Base-by-base conservation (phyloP, 192 early-diverging fungal species). In the Podila epicladia region DNA sequence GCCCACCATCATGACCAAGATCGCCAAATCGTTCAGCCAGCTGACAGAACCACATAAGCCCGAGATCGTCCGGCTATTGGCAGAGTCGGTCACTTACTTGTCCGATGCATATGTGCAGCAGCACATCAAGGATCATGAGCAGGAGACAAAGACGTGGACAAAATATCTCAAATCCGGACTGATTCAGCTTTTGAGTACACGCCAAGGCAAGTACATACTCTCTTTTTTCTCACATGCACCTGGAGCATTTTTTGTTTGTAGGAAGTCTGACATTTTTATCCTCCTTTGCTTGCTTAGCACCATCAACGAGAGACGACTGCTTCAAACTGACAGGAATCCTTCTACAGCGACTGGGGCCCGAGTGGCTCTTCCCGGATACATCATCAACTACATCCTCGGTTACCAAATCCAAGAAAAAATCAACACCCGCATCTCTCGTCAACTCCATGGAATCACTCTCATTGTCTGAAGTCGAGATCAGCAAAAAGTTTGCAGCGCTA, bases 161-260 rank as follows among this genome's bases (percentile, higher is more conserved):
- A 80, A 41, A 29, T 67, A 65, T n/a, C 26, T 80, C 8, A 80
- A 80, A 28, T 80, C 77, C 2, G 77, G 77, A 24, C 32, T 80
- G 17, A 68, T 80, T 24, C 77, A 80, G 49, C 53, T 80, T 9
- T 50, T 80, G 62, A 80, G 77, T 35, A 80, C 77, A 3, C 69
- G 76, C 8, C 76, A 79, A 79, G 70, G 76, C 72, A 69, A 33
- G 12, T 9, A 15, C 9, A 11, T 33, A 22, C n/a, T 41, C 9
- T 58, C 22, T 4, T n/a, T 53, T 22, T 53, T 29, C 3, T 29
- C 37, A 32, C 19, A 24, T 0, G 4, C 2, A 69, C n/a, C 33
- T 15, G 24, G 17, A 6, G 5, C 26, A 28, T 41, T 12, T 15
- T 26, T 24, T 4, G 20, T 3, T 55, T 55, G 53, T 22, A 55